Conservation (phyloP, 192 early-diverging fungal genomes). For the Backusella liffmaniae region DNA sequence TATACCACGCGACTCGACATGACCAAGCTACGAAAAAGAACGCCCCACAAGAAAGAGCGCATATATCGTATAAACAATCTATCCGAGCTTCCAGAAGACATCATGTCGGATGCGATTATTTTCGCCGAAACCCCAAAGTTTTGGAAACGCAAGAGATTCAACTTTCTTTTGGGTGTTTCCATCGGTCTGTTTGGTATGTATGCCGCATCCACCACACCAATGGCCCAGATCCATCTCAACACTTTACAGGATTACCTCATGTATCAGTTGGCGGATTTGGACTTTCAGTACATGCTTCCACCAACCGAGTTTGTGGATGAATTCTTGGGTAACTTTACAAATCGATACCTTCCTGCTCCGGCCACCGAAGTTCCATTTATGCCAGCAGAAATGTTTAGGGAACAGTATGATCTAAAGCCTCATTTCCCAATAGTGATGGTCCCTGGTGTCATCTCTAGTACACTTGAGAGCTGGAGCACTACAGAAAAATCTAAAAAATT, state of each 20-base stretch:
- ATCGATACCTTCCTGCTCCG: constrained; percentile 43
- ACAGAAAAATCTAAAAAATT: constrained; percentile 75
- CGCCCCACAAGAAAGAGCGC: neutral
- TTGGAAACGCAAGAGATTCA: constrained; percentile 29
- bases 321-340: constrained; percentile 64
- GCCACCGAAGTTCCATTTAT: constrained; percentile 47
- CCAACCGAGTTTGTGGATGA: constrained; percentile 66
- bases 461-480: constrained; percentile 87
- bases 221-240: constrained; percentile 34
- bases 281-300: constrained; percentile 62
- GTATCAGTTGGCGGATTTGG: constrained; percentile 56
- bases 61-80: neutral
- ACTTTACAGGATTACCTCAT: constrained; percentile 40
- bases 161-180: constrained; percentile 26
- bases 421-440: constrained; percentile 73
- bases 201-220: constrained; percentile 37
- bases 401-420: constrained; percentile 39
- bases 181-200: constrained; percentile 26
- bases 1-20: neutral
- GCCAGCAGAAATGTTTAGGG: constrained; percentile 39
- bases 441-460: constrained; percentile 86
- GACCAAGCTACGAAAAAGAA: neutral
- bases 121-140: neutral
- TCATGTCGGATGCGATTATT: constrained; percentile 16
- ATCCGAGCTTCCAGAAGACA: constrained; percentile 20